A percentile compares a stretch with the other conserved stretches of the same genome.
Conservation (phyloP, 139 green algal species). For the Pseudopediastrum boryanum region DNA sequence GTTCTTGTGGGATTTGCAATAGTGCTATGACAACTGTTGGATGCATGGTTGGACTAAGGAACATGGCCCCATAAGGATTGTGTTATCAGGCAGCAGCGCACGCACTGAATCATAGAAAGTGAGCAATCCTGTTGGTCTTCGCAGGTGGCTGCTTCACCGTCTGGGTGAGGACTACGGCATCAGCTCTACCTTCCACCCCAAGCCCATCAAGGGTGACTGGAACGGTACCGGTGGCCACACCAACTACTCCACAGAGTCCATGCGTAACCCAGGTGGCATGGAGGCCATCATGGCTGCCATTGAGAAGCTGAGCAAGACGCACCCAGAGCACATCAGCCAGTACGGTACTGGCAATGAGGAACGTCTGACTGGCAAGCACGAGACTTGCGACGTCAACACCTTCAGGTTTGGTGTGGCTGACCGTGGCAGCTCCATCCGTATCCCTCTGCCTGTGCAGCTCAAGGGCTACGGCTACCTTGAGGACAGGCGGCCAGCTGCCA, state of each 20-base stretch:
- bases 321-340: slow-evolving; percentile 86
- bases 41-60: too few species aligned
- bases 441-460: slow-evolving; percentile 85
- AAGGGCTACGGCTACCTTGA: slow-evolving; percentile 88
- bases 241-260: slow-evolving; percentile 90
- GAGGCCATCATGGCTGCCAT: slow-evolving; percentile 80
- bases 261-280: slow-evolving; percentile 87
- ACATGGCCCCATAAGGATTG: too few species aligned
- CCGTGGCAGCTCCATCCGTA: slow-evolving; percentile 88
- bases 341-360: slow-evolving; percentile 87
- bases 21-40: too few species aligned
- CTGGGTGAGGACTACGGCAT: slow-evolving; percentile 83
- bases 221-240: slow-evolving; percentile 91
- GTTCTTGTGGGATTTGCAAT: too few species aligned
- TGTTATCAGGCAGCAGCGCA: too few species aligned
- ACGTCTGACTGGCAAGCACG: slow-evolving; percentile 88
- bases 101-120: too few species aligned
- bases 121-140: slow-evolving; percentile 48
- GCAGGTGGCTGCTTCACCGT: slow-evolving; percentile 60
- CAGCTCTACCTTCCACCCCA: slow-evolving; percentile 83
- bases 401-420: slow-evolving; percentile 85
- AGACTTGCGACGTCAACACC: slow-evolving; percentile 93
- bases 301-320: slow-evolving; percentile 85
- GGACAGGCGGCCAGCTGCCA: slow-evolving; percentile 83
- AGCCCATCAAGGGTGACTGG: slow-evolving; percentile 91